These are phyloP conservation scores for Boeremia lycopersici DNA, from an alignment of 2,329 filamentous ascomycete species.

Conservation along the genomic window DNA sequence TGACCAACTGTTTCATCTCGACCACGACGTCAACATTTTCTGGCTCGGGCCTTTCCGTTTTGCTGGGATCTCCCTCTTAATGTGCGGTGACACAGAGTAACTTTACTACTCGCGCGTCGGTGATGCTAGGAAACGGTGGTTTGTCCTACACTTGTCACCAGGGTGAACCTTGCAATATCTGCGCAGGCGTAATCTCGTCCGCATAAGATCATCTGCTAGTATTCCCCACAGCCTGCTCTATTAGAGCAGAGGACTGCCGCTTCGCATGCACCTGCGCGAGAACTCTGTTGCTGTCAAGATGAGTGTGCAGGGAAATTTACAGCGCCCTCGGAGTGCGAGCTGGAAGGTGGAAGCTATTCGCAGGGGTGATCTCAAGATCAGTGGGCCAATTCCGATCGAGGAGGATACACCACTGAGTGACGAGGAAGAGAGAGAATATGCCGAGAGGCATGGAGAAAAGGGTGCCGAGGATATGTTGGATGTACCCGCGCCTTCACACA, in stretches of 20 bases:
- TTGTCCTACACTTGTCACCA: slow-evolving; percentile 16
- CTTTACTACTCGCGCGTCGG: slow-evolving; percentile 16
- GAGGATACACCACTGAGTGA: slow-evolving; percentile 44
- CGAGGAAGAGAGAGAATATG: slow-evolving; percentile 42
- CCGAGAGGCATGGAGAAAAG: slow-evolving; percentile 29
- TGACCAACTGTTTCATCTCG: slow-evolving; percentile 8
- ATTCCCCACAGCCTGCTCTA: slow-evolving; percentile 14
- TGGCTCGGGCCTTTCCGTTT: slow-evolving; percentile 2
- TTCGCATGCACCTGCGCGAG: slow-evolving; percentile 43
- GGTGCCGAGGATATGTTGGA: slow-evolving; percentile 23
- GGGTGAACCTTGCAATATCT: slow-evolving; percentile 31
- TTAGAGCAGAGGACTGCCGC: slow-evolving; percentile 20
- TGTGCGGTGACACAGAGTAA: slow-evolving; percentile 20
- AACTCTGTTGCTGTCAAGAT: slow-evolving; percentile 39
- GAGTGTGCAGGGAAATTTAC: slow-evolving; percentile 35
- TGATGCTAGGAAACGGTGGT: slow-evolving; percentile 24
- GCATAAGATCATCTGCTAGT: slow-evolving; percentile 24
- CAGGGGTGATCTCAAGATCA: slow-evolving; percentile 47
- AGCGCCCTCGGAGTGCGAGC: slow-evolving; percentile 36
- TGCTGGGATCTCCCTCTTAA: slow-evolving; percentile 21
- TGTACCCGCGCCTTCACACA: slow-evolving; percentile 19
- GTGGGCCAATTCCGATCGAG: slow-evolving; percentile 47
- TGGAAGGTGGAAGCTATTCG: slow-evolving; percentile 50
- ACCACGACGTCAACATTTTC: background rate
- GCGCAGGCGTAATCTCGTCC: slow-evolving; percentile 32